Conservation (phyloP, 495 filamentous ascomycete species). For the Penicillium fimorum region DNA sequence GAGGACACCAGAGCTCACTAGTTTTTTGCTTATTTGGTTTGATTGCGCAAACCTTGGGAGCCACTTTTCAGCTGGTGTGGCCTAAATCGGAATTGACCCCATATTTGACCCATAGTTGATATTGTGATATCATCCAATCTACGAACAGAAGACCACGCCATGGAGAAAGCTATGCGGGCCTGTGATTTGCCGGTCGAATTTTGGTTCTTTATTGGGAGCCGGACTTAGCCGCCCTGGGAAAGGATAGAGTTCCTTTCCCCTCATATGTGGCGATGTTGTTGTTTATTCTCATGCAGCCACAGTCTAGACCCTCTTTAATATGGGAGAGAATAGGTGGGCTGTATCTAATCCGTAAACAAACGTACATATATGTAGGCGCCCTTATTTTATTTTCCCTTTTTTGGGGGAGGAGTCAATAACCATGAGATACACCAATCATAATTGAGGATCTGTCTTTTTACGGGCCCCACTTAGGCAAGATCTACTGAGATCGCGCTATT, state of each 20-base stretch:
- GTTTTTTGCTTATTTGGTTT: not conserved
- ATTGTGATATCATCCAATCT: not conserved
- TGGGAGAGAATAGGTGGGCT: not conserved
- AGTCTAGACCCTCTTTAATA: not conserved
- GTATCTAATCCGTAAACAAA: not conserved
- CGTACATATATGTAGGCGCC: not conserved
- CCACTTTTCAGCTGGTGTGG: slow-evolving; percentile 6
- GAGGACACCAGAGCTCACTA: not conserved
- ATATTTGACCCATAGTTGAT: not conserved
- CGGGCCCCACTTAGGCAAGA: not conserved
- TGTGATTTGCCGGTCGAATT: slow-evolving; percentile 3
- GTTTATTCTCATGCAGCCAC: not conserved
- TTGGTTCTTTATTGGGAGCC: not conserved
- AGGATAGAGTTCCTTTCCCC: not conserved
- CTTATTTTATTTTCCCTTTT: not conserved
- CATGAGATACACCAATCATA: slow-evolving; percentile 5
- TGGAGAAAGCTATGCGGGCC: not conserved
- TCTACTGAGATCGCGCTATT: slow-evolving; percentile 8
- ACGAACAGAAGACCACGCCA: not conserved
- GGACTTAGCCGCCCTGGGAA: not conserved
- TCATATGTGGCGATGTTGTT: not conserved
- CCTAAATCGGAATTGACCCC: not conserved
- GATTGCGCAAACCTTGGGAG: slow-evolving; percentile 1
- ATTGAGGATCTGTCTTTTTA: not conserved
- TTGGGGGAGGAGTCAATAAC: not conserved